These are phyloP conservation scores for Penicillium lagena DNA, from an alignment of 495 filamentous ascomycete species.

Conservation along the genomic window DNA sequence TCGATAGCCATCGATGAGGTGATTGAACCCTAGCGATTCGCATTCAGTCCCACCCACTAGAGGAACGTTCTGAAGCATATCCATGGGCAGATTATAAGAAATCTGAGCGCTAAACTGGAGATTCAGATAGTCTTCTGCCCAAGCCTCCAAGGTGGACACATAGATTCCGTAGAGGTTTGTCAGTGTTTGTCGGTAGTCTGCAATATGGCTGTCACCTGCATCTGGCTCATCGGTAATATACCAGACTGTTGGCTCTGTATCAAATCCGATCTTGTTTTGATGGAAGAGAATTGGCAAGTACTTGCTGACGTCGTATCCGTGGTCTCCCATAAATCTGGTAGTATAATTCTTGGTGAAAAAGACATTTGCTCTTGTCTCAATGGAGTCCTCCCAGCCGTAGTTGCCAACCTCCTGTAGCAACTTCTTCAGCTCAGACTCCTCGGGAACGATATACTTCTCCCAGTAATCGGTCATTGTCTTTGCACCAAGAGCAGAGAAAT, in stretches of 20 bases:
- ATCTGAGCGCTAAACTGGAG: constrained; percentile 19
- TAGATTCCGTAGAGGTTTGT: no score
- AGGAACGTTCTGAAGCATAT: constrained; percentile 9
- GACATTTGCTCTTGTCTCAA: constrained; percentile 10
- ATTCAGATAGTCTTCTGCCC: constrained; percentile 1
- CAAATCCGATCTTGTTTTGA: background rate
- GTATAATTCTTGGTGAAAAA: constrained; percentile 9
- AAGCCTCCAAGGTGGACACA: no score
- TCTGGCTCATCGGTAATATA: constrained; percentile 12
- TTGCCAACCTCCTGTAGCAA: constrained; percentile 23
- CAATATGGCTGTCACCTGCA: constrained; percentile 12
- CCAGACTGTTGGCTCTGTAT: background rate
- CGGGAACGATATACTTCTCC: constrained; percentile 17
- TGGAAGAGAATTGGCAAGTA: constrained; percentile 1
- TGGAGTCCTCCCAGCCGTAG: constrained; percentile 23
- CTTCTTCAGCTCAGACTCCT: constrained; percentile 6
- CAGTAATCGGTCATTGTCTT: constrained; percentile 19
- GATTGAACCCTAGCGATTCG: constrained; percentile 10
- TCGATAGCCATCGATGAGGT: constrained; percentile 13
- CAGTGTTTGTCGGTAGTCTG: constrained; percentile 10
- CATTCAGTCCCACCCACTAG: constrained; percentile 10
- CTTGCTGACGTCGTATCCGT: constrained; percentile 10
- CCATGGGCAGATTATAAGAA: constrained; percentile 22
- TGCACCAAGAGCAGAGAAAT: constrained; percentile 24
- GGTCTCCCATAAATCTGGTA: constrained; percentile 13